These are phyloP conservation scores for Desmodesmus armatus DNA, from an alignment of 139 green algal species.

Conservation along the genomic window DNA sequence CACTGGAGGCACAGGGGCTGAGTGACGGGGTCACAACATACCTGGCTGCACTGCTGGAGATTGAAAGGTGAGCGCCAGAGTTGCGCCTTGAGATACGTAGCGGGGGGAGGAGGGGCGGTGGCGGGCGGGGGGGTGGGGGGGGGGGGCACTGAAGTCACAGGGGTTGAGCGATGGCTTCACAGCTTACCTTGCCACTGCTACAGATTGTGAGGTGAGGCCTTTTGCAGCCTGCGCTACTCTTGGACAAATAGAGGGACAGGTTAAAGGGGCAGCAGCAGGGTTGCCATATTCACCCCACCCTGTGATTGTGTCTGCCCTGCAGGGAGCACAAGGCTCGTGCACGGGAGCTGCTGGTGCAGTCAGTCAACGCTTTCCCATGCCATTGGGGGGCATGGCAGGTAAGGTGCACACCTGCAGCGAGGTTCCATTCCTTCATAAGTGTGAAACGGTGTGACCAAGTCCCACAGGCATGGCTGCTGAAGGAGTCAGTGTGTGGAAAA, in stretches of 20 bases:
- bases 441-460: no score
- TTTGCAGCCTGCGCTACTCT: no score
- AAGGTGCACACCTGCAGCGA: neutral
- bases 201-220: neutral
- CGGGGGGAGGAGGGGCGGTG: no score
- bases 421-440: neutral
- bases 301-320: no score
- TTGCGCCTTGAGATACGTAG: neutral
- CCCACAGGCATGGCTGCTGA: no score
- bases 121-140: no score
- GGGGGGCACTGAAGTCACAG: no score
- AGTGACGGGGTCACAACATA: neutral
- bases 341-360: conserved; percentile 52
- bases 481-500: no score
- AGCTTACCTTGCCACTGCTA: neutral
- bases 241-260: no score
- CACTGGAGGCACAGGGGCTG: neutral
- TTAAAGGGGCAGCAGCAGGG: no score
- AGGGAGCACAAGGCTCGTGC: conserved; percentile 59
- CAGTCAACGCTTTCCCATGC: conserved; percentile 81
- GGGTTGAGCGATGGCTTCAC: neutral
- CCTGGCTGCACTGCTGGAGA: neutral
- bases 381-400: conserved; percentile 96
- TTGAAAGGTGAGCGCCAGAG: neutral
- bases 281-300: no score